Evolutionary conservation across 768 basidiomycete species (phyloP).

Genomic region (Lactarius pseudohatsudake): DNA sequence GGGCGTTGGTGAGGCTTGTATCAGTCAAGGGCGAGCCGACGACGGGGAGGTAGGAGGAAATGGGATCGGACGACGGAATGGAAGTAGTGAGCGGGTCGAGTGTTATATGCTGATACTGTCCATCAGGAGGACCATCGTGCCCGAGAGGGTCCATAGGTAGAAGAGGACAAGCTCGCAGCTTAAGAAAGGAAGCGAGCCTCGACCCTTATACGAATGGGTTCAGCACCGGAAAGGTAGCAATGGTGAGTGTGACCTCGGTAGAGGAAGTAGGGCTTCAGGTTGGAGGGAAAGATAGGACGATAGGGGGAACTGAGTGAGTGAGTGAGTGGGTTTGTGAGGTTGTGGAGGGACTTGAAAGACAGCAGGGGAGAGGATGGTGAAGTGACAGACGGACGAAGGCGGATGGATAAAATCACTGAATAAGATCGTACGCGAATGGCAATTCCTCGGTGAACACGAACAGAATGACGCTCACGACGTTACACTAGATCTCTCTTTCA

Average conservation of each 20-base stretch:
- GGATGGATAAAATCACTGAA: conserved; percentile 28
- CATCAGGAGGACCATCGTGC: conserved; percentile 17
- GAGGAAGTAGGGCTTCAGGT: conserved; percentile 18
- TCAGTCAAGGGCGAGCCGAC: conserved; percentile 30
- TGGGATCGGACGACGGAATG: conserved; percentile 18
- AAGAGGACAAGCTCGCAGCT: background rate
- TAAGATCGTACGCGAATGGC: conserved; percentile 10
- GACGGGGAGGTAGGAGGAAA: conserved; percentile 26
- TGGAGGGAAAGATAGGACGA: conserved; percentile 14
- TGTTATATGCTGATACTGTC: conserved; percentile 19
- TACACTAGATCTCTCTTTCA: background rate
- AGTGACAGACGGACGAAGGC: conserved; percentile 11
- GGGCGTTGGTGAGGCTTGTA: conserved; percentile 27
- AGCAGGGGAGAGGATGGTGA: conserved; percentile 8
- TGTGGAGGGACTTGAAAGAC: conserved; percentile 19
- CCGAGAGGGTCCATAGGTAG: conserved; percentile 24
- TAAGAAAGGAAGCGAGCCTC: conserved; percentile 1
- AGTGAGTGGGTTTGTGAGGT: background rate
- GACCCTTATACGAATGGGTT: conserved; percentile 21
- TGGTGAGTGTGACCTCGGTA: conserved; percentile 8
- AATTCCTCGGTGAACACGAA: conserved; percentile 18
- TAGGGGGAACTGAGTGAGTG: background rate
- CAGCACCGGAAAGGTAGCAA: conserved; percentile 19
- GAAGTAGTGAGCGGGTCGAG: conserved; percentile 16
- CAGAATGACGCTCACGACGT: background rate